Evolutionary conservation across 1,284 basidiomycete species (phyloP), one percentile per base, ranked within the genome.

Genomic region (Austroboletus novae-zelandiae): DNA sequence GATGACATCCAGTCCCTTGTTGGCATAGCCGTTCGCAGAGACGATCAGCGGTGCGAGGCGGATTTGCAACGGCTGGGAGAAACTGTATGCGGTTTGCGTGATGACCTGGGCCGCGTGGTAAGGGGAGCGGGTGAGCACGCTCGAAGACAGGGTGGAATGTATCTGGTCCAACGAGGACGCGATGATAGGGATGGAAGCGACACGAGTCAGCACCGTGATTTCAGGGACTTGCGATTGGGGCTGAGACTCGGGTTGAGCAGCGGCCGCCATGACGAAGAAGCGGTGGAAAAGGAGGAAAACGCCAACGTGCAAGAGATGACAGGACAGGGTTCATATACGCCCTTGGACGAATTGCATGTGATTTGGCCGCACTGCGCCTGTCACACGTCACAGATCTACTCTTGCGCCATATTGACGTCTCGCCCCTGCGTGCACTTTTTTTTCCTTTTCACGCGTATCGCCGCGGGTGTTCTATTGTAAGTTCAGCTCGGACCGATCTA

Each of bases 1-100:
- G 46, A 90, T 83, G n/a, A 67, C 80, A 61, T 91, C 87, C 44
- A 89, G 74, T 23, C 80, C 84, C 71, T 80, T 83, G 75, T 89
- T 88, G 17, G 85, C 88, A 52, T 72, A 73, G 23, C 68, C 78
- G 59, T 91, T 81, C 8, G 80, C 85, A 45, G 78, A 75, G 36
- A 73, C 69, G 57, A 89, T 76, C 39, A 88, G 65, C 17, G 89
- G 86, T 0, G 81, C 82, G 29, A 90, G 69, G 49, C 76, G 78
- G 46, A 75, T 70, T 59, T 86, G 83, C 41, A 89, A 54, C 14
- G 88, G 86, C 57, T 81, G 80, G 0, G 84, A 76, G 59, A 77
- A 76, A 62, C 74, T 80, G 64, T 81, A 79, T 4, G 84, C 84
- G 23, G 79, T 73, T 35, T 71, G 73, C 2, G 83, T 80, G 46